These are phyloP conservation scores for Limonomyces culmigenus DNA, from an alignment of 1,284 basidiomycete species.

Conservation along the genomic window DNA sequence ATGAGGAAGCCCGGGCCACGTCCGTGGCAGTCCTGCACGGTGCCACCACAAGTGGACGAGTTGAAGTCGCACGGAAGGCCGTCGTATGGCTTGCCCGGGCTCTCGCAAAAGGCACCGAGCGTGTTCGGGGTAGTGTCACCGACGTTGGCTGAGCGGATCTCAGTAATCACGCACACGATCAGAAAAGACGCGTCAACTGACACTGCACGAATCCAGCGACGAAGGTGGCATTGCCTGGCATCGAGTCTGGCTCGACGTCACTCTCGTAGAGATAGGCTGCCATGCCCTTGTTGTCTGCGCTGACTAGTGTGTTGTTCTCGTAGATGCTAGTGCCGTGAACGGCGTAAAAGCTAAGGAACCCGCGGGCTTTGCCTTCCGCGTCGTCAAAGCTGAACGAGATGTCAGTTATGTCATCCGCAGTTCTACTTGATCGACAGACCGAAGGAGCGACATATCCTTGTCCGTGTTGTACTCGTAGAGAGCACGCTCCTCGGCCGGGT, in stretches of 20 bases:
- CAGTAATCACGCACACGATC: neutral
- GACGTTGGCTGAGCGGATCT: constrained; percentile 36
- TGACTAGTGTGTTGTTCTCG: constrained; percentile 66
- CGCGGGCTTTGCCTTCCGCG: constrained; percentile 32
- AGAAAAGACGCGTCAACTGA: constrained; percentile 13
- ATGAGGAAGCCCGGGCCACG: constrained; percentile 54
- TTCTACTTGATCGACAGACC: neutral
- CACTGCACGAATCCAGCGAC: constrained; percentile 65
- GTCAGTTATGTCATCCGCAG: neutral
- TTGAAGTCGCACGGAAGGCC: constrained; percentile 48
- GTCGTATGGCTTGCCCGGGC: constrained; percentile 49
- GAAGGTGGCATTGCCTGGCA: constrained; percentile 56
- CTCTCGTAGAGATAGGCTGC: constrained; percentile 59
- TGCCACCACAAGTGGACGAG: constrained; percentile 61
- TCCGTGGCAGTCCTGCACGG: constrained; percentile 49
- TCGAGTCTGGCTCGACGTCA: constrained; percentile 37
- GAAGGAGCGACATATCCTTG: constrained; percentile 47
- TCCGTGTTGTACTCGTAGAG: constrained; percentile 54
- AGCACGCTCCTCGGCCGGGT: constrained; percentile 50
- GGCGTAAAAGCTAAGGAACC: constrained; percentile 61
- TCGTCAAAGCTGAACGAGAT: constrained; percentile 32
- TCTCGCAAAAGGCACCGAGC: constrained; percentile 64
- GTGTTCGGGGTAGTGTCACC: constrained; percentile 68
- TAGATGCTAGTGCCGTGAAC: constrained; percentile 73
- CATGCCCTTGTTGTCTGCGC: constrained; percentile 71